phyloP scores from a whole-genome alignment of 2,329 filamentous ascomycete genomes.

The Teratosphaeria gauchensis region DNA sequence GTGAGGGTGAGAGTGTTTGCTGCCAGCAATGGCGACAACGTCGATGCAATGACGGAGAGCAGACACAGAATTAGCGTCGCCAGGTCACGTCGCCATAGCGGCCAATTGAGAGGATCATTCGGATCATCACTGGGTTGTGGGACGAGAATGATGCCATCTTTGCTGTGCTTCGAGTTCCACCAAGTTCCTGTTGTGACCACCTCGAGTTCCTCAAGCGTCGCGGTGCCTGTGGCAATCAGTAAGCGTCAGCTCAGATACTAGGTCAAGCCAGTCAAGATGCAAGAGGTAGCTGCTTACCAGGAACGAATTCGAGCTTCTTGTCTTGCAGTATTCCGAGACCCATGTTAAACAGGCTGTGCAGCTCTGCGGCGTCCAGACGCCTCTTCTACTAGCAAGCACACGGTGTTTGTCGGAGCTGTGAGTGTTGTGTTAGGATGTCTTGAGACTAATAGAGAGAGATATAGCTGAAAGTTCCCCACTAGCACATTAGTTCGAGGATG shows the following conservation, averaged over 20 bases:
- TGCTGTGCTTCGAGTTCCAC: slow-evolving; percentile 15
- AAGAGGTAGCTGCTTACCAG: slow-evolving; percentile 45
- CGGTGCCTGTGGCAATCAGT: slow-evolving; percentile 27
- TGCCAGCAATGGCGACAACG: slow-evolving; percentile 76
- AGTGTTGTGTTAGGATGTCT: background rate
- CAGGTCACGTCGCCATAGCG: slow-evolving; percentile 72
- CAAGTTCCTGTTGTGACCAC: slow-evolving; percentile 3
- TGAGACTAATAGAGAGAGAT: background rate
- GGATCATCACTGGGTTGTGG: slow-evolving; percentile 87
- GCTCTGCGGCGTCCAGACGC: background rate
- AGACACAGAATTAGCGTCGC: slow-evolving; percentile 72
- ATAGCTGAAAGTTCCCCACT: background rate
- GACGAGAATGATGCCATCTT: slow-evolving; percentile 53
- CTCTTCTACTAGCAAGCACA: background rate
- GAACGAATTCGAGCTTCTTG: slow-evolving; percentile 56
- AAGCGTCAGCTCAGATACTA: background rate
- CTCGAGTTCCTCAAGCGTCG: slow-evolving; percentile 30
- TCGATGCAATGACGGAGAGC: slow-evolving; percentile 71
- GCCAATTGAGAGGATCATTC: slow-evolving; percentile 85
- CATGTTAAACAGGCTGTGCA: slow-evolving; percentile 4
- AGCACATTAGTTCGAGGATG: background rate
- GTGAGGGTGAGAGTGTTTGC: slow-evolving; percentile 76
- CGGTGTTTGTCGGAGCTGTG: background rate
- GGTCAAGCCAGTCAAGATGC: background rate
- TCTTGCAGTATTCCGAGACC: slow-evolving; percentile 67